Conservation (phyloP, 768 basidiomycete species). For the Serendipita sp. region DNA sequence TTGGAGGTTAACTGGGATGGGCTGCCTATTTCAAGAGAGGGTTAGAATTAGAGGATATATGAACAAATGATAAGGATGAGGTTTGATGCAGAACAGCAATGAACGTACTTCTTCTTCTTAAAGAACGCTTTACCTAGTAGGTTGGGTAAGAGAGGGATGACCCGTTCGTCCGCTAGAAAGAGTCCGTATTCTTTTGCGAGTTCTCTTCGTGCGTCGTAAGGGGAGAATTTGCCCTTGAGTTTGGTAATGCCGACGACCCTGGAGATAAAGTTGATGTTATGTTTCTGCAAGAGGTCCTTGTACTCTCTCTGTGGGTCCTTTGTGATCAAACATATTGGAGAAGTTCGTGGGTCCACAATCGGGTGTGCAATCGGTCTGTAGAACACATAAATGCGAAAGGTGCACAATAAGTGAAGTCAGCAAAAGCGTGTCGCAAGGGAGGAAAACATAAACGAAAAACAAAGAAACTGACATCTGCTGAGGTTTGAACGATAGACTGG, state of each 20-base stretch:
- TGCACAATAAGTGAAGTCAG: neutral
- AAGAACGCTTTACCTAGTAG: slow-evolving; percentile 85
- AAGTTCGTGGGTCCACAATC: slow-evolving; percentile 66
- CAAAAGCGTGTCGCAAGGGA: slow-evolving; percentile 8
- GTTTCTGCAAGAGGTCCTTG: slow-evolving; percentile 72
- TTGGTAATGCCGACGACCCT: slow-evolving; percentile 84
- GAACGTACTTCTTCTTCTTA: slow-evolving; percentile 79
- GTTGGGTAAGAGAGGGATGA: slow-evolving; percentile 74
- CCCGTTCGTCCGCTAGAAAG: slow-evolving; percentile 85
- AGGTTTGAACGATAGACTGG: slow-evolving; percentile 64
- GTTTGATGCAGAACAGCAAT: neutral
- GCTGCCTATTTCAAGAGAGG: slow-evolving; percentile 43
- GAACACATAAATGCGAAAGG: neutral
- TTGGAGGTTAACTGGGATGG: slow-evolving; percentile 81
- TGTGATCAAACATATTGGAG: slow-evolving; percentile 74
- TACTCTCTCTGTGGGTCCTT: slow-evolving; percentile 94
- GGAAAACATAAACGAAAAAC: neutral
- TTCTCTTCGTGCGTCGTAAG: slow-evolving; percentile 66
- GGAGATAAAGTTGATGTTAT: slow-evolving; percentile 77
- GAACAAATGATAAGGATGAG: neutral
- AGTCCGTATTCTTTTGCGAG: slow-evolving; percentile 78
- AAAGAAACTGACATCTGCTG: slow-evolving; percentile 52
- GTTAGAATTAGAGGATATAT: slow-evolving; percentile 7
- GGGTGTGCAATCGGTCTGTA: slow-evolving; percentile 61
- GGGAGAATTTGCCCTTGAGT: slow-evolving; percentile 84